Base-by-base conservation (phyloP, 192 early-diverging fungal species). In the Linderina pennispora region DNA sequence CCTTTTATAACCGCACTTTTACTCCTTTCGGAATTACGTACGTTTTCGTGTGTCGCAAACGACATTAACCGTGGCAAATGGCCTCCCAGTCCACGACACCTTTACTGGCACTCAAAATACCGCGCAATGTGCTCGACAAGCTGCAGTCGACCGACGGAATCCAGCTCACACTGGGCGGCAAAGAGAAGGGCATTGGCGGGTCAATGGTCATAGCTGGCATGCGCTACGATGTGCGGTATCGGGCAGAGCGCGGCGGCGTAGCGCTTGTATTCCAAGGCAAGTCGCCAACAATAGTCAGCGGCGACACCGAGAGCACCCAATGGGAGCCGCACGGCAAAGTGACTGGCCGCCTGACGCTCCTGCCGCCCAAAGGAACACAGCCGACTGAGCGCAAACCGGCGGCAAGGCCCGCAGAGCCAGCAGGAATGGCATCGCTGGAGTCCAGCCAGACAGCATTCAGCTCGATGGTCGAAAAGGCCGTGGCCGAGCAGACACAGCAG, bases 201-300 rank as follows among this genome's bases (percentile, higher is more conserved):
- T 43, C 45, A 0, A 34, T 71, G 9, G 28, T 17, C 17, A 39
- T 64, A 6, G 68, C 61, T 15, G 20, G 17, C 11, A 24, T 32
- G n/a, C 48, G 45, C 4, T 48, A 59, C 43, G 68, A 64, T 37
- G 61, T 71, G 18, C 68, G 68, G 26, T 71, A 53, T 37, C 53
- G 59, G 10, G 31, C 43, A 9, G 68, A 71, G 19, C 51, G 68
- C 32, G 51, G 52, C 37, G 43, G 53, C 17, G 51, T 56, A 14
- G 56, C 61, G 17, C 53, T 56, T 7, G 38, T 71, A 35, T 64
- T 63, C 31, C 61, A 71, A 38, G 61, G 68, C 26, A 34, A 31
- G 22, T 16, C 48, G 15, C 44, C 53, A 4, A n/a, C 35, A 40
- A 21, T 28, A 51, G 3, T 37, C 43, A n/a, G n/a, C 4, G 45